phyloP scores from a whole-genome alignment of 768 basidiomycete genomes.

The Auricularia sp. region DNA sequence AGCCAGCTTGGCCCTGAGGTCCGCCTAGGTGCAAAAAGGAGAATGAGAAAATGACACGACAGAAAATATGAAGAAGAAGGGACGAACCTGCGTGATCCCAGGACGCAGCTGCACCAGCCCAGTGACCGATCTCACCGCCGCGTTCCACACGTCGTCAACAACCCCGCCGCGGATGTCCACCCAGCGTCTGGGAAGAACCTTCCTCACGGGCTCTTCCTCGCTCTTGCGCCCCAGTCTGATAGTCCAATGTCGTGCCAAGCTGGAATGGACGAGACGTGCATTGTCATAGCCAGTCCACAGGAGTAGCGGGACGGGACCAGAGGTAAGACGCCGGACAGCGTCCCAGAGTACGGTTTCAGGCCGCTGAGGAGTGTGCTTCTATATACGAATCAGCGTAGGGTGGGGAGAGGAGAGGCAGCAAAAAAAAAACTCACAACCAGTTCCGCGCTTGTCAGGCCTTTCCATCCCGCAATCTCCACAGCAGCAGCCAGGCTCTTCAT shows the following conservation, averaged over 20 bases:
- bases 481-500: too few species aligned
- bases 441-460: too few species aligned
- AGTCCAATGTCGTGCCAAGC: slow-evolving; percentile 16
- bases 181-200: slow-evolving; percentile 65
- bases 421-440: background rate
- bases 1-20: slow-evolving; percentile 62
- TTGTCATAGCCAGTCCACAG: slow-evolving; percentile 57
- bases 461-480: too few species aligned
- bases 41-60: too few species aligned
- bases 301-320: slow-evolving; percentile 37
- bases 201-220: slow-evolving; percentile 33
- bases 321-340: background rate
- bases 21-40: slow-evolving; percentile 32
- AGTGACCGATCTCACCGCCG: slow-evolving; percentile 59
- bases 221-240: slow-evolving; percentile 17
- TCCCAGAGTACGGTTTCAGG: background rate
- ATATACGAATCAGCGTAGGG: background rate
- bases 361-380: slow-evolving; percentile 1
- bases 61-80: background rate
- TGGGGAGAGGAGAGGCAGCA: background rate
- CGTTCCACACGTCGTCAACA: slow-evolving; percentile 56
- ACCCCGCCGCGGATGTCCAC: slow-evolving; percentile 56
- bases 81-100: slow-evolving; percentile 33
- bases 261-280: slow-evolving; percentile 45
- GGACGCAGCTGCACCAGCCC: slow-evolving; percentile 59